These are phyloP conservation scores for Apiotrichum mycotoxinovorans DNA, from an alignment of 1,284 basidiomycete species.

Conservation along the genomic window DNA sequence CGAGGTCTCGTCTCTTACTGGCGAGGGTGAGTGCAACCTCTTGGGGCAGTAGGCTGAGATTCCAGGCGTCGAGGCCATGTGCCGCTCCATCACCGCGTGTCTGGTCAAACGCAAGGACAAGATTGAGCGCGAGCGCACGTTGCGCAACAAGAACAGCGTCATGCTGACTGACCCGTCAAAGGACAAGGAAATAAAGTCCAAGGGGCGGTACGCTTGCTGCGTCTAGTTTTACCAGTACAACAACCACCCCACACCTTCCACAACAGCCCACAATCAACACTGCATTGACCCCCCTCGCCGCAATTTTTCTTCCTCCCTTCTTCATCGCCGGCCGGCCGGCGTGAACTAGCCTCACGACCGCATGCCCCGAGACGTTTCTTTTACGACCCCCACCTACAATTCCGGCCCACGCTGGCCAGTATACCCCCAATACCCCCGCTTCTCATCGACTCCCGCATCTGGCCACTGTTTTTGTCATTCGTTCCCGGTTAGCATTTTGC, in stretches of 20 bases:
- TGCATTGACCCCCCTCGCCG: not conserved
- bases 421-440: not conserved
- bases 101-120: slow-evolving; percentile 45
- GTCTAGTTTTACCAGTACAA: slow-evolving; percentile 1
- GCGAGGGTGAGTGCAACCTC: slow-evolving; percentile 35
- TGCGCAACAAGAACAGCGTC: slow-evolving; percentile 42
- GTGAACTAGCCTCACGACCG: not conserved
- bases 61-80: slow-evolving; percentile 46
- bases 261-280: not conserved
- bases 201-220: slow-evolving; percentile 18
- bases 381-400: not conserved
- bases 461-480: not conserved
- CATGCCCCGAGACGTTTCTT: not conserved
- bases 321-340: not conserved
- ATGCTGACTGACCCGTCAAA: slow-evolving; percentile 38
- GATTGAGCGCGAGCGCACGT: slow-evolving; percentile 42
- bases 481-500: not conserved
- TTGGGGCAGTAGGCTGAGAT: not conserved
- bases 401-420: not conserved
- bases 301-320: not conserved
- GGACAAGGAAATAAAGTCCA: slow-evolving; percentile 14
- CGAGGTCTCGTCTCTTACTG: slow-evolving; percentile 42
- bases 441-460: not conserved
- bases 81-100: slow-evolving; percentile 41
- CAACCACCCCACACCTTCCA: not conserved